Evolutionary conservation across 129 eudicot genomes (phyloP).

Genomic region (Centaurea solstitialis): DNA sequence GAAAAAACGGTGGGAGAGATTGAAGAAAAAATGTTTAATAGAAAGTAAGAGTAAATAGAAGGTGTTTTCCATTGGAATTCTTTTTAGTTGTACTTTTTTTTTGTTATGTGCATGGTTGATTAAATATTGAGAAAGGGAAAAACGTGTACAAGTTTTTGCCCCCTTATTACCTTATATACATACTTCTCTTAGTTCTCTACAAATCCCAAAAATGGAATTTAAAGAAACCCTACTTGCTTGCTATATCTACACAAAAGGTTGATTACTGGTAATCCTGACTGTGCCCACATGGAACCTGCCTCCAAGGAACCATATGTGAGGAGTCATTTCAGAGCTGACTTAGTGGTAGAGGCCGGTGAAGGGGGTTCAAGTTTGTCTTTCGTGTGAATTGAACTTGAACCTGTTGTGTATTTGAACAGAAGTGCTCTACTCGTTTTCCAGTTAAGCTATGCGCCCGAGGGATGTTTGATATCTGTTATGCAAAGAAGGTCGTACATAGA

Average conservation of each 20-base stretch:
- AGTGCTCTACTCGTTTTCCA: no score
- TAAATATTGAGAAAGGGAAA: background rate
- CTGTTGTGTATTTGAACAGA: no score
- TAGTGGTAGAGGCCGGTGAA: no score
- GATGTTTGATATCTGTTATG: background rate
- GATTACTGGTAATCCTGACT: no score
- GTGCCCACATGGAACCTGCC: no score
- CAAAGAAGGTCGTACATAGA: background rate
- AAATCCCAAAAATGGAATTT: background rate
- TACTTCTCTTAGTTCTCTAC: background rate
- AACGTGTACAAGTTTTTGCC: background rate
- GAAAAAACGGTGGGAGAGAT: background rate
- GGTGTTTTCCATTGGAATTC: background rate
- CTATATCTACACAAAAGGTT: no score
- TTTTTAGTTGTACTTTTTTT: background rate
- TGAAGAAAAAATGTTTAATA: background rate
- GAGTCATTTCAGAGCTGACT: no score
- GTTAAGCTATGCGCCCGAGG: no score
- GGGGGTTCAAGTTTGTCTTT: no score
- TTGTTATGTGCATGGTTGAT: background rate
- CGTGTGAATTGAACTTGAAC: no score
- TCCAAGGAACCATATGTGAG: no score
- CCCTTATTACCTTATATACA: no score
- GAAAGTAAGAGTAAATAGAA: constrained; percentile 12
- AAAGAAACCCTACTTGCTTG: background rate